Conservation (phyloP, 768 basidiomycete genomes). For the Mycena alexandri region DNA sequence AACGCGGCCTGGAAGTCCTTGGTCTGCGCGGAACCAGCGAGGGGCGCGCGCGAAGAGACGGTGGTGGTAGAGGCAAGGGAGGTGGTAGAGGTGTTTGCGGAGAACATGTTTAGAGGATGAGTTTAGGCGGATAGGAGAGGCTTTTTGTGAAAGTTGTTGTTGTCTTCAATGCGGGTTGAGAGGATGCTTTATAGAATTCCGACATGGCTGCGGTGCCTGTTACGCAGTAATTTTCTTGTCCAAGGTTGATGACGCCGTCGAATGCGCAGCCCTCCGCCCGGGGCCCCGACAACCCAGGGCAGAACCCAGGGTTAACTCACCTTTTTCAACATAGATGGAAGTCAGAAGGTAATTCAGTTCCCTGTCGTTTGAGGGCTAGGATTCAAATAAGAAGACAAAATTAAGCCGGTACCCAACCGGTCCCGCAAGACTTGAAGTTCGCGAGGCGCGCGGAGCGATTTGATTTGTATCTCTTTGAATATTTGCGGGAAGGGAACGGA, state of each 20-base stretch:
- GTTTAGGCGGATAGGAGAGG: not conserved
- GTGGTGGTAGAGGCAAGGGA: conserved; percentile 28
- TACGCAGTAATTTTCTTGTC: not conserved
- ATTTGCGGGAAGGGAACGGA: too few species aligned
- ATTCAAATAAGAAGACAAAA: too few species aligned
- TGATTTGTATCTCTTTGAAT: too few species aligned
- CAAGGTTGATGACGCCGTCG: not conserved
- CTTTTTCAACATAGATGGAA: too few species aligned
- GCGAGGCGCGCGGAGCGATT: too few species aligned
- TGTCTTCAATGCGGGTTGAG: not conserved
- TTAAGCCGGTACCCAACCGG: too few species aligned
- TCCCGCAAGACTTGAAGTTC: too few species aligned
- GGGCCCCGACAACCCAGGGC: too few species aligned
- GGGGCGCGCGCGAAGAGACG: conserved; percentile 25
- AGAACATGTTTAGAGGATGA: conserved; percentile 2
- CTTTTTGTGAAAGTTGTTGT: not conserved
- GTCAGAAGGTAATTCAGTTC: too few species aligned
- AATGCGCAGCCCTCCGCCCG: too few species aligned
- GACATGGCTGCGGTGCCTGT: conserved; percentile 16
- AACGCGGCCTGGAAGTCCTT: conserved; percentile 33
- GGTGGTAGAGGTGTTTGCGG: conserved; percentile 19
- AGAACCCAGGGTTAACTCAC: too few species aligned
- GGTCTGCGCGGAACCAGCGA: conserved; percentile 4
- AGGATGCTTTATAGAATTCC: conserved; percentile 15
- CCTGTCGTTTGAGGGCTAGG: too few species aligned